Evolutionary conservation across 208 protist species (phyloP), one percentile per base, ranked within the genome.

Genomic region (Leishmania arabica): DNA sequence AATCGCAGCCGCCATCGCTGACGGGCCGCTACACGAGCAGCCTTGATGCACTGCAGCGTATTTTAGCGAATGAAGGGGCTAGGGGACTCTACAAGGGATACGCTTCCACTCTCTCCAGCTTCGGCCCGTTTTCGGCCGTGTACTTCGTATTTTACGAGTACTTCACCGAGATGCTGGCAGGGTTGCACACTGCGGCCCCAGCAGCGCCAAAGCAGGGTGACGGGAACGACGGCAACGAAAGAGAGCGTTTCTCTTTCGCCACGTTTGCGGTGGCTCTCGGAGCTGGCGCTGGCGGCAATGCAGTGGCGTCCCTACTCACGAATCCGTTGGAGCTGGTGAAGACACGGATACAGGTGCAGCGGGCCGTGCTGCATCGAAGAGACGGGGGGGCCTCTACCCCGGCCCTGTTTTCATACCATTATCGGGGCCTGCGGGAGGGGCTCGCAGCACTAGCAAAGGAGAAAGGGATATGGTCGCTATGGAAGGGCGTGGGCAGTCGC

Each of bases 241-340:
- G 51, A 2, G 42, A 27, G 24, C 64, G 70, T 19, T 64, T 73
- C 70, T 71, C 80, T 37, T 58, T 86, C 27, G 71, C 37, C 47
- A 84, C 51, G 34, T 91, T 92, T 65, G 27, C 78, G 19, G 77
- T 90, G 15, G 83, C 93, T 0, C 79, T 97, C 40, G 65, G 75
- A n/a, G 88, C 91, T 9, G 95, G 95, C 11, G 90, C 84, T 1
- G 75, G 80, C 8, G 92, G 85, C 8, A 95, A 92, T 80, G 66
- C 90, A n/a, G 74, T 93, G 19, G 91, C 94, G 27, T 95, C 89
- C 1, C 56, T 95, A 4, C 64, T 75, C 70, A 98, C 96, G 40
- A 98, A 98, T 84, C 94, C 94, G 62, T 75, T 98, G 27, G 96
- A 98, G 80, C 82, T 98, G 47, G 89, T 97, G 60, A 98, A 98